Conservation (phyloP, 148 eudicot genomes). For the Persicaria maculosa region DNA sequence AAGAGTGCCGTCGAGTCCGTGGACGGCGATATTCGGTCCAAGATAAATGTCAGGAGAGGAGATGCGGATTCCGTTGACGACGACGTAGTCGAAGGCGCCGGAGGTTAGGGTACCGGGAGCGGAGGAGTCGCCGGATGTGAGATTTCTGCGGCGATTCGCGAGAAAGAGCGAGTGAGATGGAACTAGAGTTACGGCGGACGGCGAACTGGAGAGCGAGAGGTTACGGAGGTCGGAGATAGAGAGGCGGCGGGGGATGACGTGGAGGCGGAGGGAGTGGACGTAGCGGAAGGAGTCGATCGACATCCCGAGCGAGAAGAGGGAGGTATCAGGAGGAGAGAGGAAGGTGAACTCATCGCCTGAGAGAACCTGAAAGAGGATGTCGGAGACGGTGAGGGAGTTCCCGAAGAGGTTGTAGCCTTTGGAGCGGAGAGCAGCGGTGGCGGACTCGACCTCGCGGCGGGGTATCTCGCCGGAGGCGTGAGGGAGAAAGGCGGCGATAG, state of each 20-base stretch:
- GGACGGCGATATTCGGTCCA: conserved; percentile 32
- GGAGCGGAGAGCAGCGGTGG: conserved; percentile 23
- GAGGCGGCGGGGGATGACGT: conserved; percentile 37
- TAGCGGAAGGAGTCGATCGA: conserved; percentile 33
- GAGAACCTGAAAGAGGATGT: conserved; percentile 32
- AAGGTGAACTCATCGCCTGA: conserved; percentile 30
- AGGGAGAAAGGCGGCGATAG: neutral
- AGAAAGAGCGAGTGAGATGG: conserved; percentile 29
- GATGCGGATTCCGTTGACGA: conserved; percentile 38
- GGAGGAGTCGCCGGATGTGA: neutral
- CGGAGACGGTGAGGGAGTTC: conserved; percentile 38
- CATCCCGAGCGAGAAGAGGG: conserved; percentile 45
- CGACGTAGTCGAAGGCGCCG: conserved; percentile 15
- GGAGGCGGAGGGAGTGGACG: conserved; percentile 39
- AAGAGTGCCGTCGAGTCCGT: conserved; percentile 49
- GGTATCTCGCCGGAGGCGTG: conserved; percentile 9
- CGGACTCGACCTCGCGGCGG: conserved; percentile 21
- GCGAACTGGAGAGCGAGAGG: conserved; percentile 21
- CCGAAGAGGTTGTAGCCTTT: conserved; percentile 37
- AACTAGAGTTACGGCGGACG: conserved; percentile 31
- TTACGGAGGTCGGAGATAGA: conserved; percentile 28
- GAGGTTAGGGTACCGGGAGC: neutral
- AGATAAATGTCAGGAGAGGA: conserved; percentile 37
- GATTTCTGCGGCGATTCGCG: conserved; percentile 8
- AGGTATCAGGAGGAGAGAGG: conserved; percentile 39